Percentiles rank a stretch among this genome's conserved stretches.
phyloP scores from a whole-genome alignment of 129 eudicot species.

The Erigeron canadensis region DNA sequence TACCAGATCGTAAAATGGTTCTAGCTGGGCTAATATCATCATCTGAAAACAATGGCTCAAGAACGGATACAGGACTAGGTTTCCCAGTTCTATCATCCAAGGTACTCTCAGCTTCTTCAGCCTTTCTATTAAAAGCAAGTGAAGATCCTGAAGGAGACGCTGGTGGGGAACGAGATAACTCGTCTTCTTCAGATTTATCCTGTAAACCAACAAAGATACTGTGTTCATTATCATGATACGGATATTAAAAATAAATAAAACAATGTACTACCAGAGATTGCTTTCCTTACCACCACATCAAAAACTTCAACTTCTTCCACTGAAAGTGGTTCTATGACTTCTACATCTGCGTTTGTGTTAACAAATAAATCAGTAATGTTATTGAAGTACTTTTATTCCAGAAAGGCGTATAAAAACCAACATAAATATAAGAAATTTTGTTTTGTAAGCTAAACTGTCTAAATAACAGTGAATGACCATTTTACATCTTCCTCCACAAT shows the following conservation, averaged over 20 bases:
- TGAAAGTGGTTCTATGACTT: conserved; percentile 18
- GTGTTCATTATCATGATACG: background rate
- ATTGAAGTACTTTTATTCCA: background rate
- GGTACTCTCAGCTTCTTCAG: conserved; percentile 31
- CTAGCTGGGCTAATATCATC: conserved; percentile 79
- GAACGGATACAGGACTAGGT: conserved; percentile 92
- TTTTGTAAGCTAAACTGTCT: conserved; percentile 1
- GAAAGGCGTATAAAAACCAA: background rate
- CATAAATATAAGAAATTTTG: background rate
- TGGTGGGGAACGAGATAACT: conserved; percentile 36
- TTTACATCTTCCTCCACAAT: too few species aligned
- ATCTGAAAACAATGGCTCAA: conserved; percentile 77
- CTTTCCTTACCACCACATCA: conserved; percentile 24
- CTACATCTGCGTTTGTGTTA: conserved; percentile 26
- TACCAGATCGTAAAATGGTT: conserved; percentile 57
- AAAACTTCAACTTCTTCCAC: conserved; percentile 18
- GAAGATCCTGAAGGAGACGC: conserved; percentile 36
- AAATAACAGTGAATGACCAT: too few species aligned
- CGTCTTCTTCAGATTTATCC: conserved; percentile 51
- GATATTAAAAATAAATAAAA: conserved; percentile 7
- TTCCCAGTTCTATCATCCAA: conserved; percentile 52
- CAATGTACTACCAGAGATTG: background rate
- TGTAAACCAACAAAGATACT: conserved; percentile 24
- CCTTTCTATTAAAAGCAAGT: conserved; percentile 11
- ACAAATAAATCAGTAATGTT: conserved; percentile 8